Percentiles rank a stretch among this genome's conserved stretches.
Conservation (phyloP, 2,329 filamentous ascomycete species). For the Ophiocordyceps sinensis region DNA sequence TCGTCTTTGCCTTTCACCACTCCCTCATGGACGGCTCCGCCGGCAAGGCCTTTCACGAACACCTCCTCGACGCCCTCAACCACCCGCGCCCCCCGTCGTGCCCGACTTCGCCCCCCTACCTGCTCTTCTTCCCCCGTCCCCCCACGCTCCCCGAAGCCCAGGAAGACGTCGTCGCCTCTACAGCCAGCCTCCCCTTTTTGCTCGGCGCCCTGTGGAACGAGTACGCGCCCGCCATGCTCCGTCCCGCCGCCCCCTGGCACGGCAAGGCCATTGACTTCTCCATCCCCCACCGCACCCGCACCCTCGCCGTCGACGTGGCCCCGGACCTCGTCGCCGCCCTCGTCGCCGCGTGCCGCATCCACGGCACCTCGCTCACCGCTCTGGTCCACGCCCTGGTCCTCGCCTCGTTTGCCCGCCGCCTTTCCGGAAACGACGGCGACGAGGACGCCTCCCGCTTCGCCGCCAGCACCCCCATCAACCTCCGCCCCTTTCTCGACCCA, state of each 20-base stretch:
- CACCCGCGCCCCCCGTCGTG: neutral
- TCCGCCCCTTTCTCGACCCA: conserved; percentile 22
- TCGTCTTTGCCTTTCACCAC: conserved; percentile 38
- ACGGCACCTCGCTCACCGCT: conserved; percentile 30
- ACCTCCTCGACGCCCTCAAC: conserved; percentile 28
- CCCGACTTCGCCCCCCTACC: conserved; percentile 4
- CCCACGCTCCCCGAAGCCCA: conserved; percentile 22
- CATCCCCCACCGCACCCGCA: conserved; percentile 18
- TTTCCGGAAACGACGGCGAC: conserved; percentile 13
- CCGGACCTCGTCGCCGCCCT: conserved; percentile 14
- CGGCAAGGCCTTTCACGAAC: conserved; percentile 32
- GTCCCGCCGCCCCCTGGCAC: conserved; percentile 20
- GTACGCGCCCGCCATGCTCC: conserved; percentile 24
- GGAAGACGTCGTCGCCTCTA: conserved; percentile 26
- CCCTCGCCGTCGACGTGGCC: conserved; percentile 22
- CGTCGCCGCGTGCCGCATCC: conserved; percentile 23
- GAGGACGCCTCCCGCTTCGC: conserved; percentile 20
- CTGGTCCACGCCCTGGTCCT: conserved; percentile 32
- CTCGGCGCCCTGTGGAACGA: conserved; percentile 23
- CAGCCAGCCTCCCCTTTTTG: conserved; percentile 24
- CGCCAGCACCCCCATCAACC: conserved; percentile 27
- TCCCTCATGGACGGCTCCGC: conserved; percentile 36
- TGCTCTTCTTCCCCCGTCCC: conserved; percentile 16
- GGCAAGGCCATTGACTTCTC: conserved; percentile 20
- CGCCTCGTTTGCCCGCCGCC: conserved; percentile 21